Evolutionary conservation across 1,139 yeast species (phyloP).

Genomic region (Debaryomyces udenii): DNA sequence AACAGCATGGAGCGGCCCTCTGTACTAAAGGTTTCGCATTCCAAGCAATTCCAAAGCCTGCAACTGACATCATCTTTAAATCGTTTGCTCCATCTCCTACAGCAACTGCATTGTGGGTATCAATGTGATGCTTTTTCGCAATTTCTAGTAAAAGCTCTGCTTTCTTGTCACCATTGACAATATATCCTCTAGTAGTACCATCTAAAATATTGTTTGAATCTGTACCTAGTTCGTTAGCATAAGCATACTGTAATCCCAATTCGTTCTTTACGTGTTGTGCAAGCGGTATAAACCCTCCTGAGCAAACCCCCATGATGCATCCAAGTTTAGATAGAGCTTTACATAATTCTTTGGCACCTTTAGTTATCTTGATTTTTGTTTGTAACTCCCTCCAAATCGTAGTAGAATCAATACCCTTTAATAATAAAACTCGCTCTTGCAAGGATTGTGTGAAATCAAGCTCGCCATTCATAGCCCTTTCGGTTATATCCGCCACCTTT

Average conservation of each 20-base stretch:
- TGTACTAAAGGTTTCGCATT: constrained; percentile 95
- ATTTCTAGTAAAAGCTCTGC: constrained; percentile 72
- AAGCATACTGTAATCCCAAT: constrained; percentile 81
- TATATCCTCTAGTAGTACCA: constrained; percentile 65
- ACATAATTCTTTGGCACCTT: constrained; percentile 79
- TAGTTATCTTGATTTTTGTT: constrained; percentile 68
- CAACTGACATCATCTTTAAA: constrained; percentile 85
- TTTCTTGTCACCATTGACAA: constrained; percentile 86
- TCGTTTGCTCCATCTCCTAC: constrained; percentile 99
- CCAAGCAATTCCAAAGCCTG: constrained; percentile 97
- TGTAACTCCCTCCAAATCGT: constrained; percentile 80
- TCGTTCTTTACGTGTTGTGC: constrained; percentile 73
- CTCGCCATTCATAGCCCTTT: constrained; percentile 96
- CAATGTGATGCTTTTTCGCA: constrained; percentile 64
- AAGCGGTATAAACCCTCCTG: constrained; percentile 93
- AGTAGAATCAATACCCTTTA: constrained; percentile 77
- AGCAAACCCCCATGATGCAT: constrained; percentile 78
- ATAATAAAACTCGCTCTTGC: constrained; percentile 68
- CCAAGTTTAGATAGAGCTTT: constrained; percentile 63
- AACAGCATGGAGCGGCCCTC: constrained; percentile 72
- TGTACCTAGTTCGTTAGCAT: constrained; percentile 73
- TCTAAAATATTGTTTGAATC: constrained; percentile 53
- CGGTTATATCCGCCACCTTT: constrained; percentile 65
- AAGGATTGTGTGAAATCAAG: constrained; percentile 87
- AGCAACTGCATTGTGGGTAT: constrained; percentile 66